Percentiles rank a stretch among this genome's conserved stretches.
Evolutionary conservation across 371 early-diverging fungal species (phyloP).

Genomic region (Syncephalastrum racemosum): DNA sequence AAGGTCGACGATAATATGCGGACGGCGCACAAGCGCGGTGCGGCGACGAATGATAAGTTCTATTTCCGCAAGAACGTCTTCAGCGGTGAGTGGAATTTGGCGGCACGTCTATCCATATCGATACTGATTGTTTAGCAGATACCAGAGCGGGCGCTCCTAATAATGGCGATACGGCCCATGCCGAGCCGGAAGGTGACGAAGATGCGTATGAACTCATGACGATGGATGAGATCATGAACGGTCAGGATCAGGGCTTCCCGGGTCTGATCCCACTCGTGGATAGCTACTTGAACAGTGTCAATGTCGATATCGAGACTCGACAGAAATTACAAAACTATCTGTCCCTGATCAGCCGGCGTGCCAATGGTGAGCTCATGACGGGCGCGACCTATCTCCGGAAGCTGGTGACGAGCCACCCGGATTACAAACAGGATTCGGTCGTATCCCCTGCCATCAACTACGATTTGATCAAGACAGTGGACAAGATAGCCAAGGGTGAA

Average conservation of each 20-base stretch:
- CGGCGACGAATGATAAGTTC: slow-evolving; percentile 81
- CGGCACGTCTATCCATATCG: background rate
- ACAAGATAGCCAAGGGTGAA: slow-evolving; percentile 68
- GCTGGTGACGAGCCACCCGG: slow-evolving; percentile 88
- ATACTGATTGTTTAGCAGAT: slow-evolving; percentile 1
- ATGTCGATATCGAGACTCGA: slow-evolving; percentile 67
- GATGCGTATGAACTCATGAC: slow-evolving; percentile 80
- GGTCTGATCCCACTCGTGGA: slow-evolving; percentile 84
- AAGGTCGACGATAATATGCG: slow-evolving; percentile 97
- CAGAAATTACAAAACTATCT: slow-evolving; percentile 75
- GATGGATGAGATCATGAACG: slow-evolving; percentile 94
- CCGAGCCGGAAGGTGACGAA: slow-evolving; percentile 15
- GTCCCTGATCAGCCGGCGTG: slow-evolving; percentile 79
- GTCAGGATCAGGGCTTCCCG: slow-evolving; percentile 75
- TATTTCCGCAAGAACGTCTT: slow-evolving; percentile 88
- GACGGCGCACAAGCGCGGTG: slow-evolving; percentile 85
- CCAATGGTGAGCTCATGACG: slow-evolving; percentile 82
- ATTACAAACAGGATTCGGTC: slow-evolving; percentile 90
- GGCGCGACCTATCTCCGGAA: slow-evolving; percentile 91
- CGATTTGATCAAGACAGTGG: slow-evolving; percentile 78
- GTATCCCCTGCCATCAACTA: slow-evolving; percentile 83
- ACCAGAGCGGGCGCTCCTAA: background rate
- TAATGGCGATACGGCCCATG: no score
- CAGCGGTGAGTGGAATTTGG: slow-evolving; percentile 27
- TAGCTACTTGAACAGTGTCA: slow-evolving; percentile 75